phyloP scores from a whole-genome alignment of 805 yeast species.

The Zygoascus tannicola region DNA sequence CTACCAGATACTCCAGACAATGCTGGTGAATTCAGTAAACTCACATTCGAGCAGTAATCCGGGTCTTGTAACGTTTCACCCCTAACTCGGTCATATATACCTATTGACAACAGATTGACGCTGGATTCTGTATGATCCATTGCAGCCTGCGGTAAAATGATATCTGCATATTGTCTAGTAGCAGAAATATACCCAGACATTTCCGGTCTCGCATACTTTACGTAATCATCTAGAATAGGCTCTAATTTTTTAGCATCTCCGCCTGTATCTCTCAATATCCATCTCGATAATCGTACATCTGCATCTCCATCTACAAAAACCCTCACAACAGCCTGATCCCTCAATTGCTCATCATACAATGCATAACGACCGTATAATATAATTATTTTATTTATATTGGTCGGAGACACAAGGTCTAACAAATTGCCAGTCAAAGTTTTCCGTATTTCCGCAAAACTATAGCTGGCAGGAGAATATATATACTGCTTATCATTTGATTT shows the following conservation, averaged over 20 bases:
- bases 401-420: neutral
- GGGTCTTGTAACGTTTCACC: conserved; percentile 9
- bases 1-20: neutral
- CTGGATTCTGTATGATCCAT: conserved; percentile 38
- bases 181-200: conserved; percentile 50
- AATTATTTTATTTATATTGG: conserved; percentile 10
- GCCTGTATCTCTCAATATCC: conserved; percentile 35
- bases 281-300: conserved; percentile 72
- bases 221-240: conserved; percentile 36
- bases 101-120: conserved; percentile 53
- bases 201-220: conserved; percentile 52
- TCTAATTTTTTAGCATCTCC: conserved; percentile 21
- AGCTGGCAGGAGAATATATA: conserved; percentile 19
- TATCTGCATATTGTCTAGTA: conserved; percentile 68
- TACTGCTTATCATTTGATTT: conserved; percentile 11
- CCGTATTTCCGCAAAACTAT: conserved; percentile 26
- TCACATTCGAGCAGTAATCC: conserved; percentile 1
- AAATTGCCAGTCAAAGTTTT: neutral
- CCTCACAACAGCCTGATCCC: conserved; percentile 50
- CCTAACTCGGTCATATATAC: conserved; percentile 33
- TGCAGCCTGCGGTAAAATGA: conserved; percentile 63
- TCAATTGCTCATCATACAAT: conserved; percentile 49
- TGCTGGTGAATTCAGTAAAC: neutral
- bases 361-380: conserved; percentile 59
- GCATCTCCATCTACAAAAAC: conserved; percentile 78